Evolutionary conservation across 129 eudicot species (phyloP), one percentile per base, ranked within the genome.

Genomic region (Calendula officinalis): DNA sequence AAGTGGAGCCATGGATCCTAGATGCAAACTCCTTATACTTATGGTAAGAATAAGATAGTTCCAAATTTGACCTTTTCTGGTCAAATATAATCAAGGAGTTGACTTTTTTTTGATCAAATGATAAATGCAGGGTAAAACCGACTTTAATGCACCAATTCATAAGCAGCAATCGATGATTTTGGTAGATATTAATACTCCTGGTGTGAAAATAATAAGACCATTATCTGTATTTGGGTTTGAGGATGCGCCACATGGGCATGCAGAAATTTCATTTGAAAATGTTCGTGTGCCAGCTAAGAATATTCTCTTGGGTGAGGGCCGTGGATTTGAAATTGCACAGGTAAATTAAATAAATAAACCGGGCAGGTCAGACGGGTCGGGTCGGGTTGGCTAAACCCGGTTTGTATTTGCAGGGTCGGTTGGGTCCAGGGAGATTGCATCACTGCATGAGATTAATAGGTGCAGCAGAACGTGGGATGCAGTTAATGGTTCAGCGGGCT

Each of bases 211-310:
- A 22, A 0, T 66, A 60, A 81, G 99, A 66, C 99, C 96, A 33
- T 84, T 92, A 72, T 79, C 83, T 32, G 99, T 92, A 67, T 92
- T 88, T 56, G 99, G 99, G 56, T 92, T 85, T 55, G 99, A 92
- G 39, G 99, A 92, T 75, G 99, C 99, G 12, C 99, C 99, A 54
- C 99, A 92, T 70, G 99, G 99, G 51, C 99, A 92, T 71, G 99
- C 99, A 12, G 99, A 92, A 66, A 68, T 92, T 48, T 55, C 75
- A 34, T 88, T 92, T 62, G 84, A 85, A 69, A 86, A 85, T 74
- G 99, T 88, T 0, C 60, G 87, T 14, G 95, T 92, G 45, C 99
- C 96, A 4, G 84, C 87, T 46, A 83, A 77, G 66, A 88, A 88
- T 73, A 79, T 92, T 73, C 77, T 92, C 56, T 81, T 92, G 57